Conservation (phyloP, 2,329 filamentous ascomycete genomes). For the Exophiala lecanii-corni region DNA sequence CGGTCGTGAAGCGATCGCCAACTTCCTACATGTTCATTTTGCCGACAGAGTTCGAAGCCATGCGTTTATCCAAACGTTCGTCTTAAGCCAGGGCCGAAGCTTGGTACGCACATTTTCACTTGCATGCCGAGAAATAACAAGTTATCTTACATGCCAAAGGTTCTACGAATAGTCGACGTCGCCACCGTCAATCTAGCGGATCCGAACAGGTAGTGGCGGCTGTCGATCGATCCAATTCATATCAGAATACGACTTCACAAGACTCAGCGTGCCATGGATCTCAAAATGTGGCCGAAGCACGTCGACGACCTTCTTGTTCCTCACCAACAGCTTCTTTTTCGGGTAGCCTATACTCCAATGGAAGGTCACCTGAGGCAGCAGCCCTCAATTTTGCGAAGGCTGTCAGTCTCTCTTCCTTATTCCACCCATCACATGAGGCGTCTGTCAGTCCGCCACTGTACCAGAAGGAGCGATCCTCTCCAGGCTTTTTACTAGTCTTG, state of each 20-base stretch:
- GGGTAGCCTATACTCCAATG: constrained; percentile 8
- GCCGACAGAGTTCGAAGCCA: constrained; percentile 21
- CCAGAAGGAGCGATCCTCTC: constrained; percentile 2
- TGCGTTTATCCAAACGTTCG: constrained; percentile 6
- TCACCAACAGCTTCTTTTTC: constrained; percentile 24
- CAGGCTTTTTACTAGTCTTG: constrained; percentile 7
- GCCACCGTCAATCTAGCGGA: too few species aligned
- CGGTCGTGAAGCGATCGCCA: constrained; percentile 6
- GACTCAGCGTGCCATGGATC: too few species aligned
- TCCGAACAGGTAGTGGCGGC: too few species aligned
- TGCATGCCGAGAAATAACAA: too few species aligned
- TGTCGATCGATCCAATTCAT: too few species aligned
- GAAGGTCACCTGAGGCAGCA: not conserved
- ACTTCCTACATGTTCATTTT: constrained; percentile 21
- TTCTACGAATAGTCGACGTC: constrained; percentile 5
- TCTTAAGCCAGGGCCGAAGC: constrained; percentile 7
- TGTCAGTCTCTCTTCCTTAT: constrained; percentile 6
- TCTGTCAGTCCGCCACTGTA: not conserved
- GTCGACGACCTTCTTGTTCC: constrained; percentile 24
- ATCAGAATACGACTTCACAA: too few species aligned
- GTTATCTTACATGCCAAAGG: not conserved
- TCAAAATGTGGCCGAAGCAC: too few species aligned
- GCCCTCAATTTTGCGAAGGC: constrained; percentile 10
- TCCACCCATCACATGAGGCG: constrained; percentile 8
- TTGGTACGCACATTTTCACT: constrained; percentile 18